Evolutionary conservation across 768 basidiomycete genomes (phyloP).

Genomic region (Plicaturopsis crispa): DNA sequence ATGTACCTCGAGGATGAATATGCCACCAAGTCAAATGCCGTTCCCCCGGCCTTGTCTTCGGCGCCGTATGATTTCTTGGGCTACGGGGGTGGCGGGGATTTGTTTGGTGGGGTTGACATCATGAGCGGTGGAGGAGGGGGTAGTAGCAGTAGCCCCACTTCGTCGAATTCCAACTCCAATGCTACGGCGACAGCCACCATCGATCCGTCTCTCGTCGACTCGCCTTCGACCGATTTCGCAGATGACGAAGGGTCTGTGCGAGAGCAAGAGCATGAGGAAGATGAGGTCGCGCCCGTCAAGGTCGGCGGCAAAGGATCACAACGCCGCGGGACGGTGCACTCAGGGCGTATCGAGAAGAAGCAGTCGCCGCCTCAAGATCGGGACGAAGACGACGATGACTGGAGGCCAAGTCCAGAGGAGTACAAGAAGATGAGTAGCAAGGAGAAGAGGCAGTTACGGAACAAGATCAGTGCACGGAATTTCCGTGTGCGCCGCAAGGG

Average conservation of each 20-base stretch:
- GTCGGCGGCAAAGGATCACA: conserved; percentile 53
- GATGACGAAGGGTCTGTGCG: conserved; percentile 24
- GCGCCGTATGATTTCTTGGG: conserved; percentile 33
- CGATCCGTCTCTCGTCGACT: conserved; percentile 72
- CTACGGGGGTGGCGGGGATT: conserved; percentile 20
- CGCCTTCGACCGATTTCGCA: conserved; percentile 41
- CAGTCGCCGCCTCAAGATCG: conserved; percentile 17
- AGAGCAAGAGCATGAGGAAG: conserved; percentile 19
- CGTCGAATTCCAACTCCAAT: conserved; percentile 12
- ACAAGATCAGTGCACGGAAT: conserved; percentile 95
- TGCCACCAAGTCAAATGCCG: conserved; percentile 19
- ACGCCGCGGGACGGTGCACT: conserved; percentile 61
- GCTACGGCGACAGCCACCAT: conserved; percentile 30
- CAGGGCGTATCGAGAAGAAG: conserved; percentile 67
- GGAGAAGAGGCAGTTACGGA: conserved; percentile 92
- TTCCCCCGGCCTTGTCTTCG: conserved; percentile 16
- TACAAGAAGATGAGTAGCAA: conserved; percentile 94
- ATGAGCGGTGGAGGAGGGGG: conserved; percentile 20
- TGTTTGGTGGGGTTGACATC: conserved; percentile 13
- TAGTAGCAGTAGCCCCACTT: conserved; percentile 14
- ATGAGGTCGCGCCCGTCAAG: conserved; percentile 42
- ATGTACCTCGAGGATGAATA: conserved; percentile 41
- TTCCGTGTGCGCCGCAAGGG: conserved; percentile 95
- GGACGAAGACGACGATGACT: conserved; percentile 56
- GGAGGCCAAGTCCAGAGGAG: conserved; percentile 85